Conservation (phyloP, 768 basidiomycete species). For the Phlebiopsis flavidoalba region DNA sequence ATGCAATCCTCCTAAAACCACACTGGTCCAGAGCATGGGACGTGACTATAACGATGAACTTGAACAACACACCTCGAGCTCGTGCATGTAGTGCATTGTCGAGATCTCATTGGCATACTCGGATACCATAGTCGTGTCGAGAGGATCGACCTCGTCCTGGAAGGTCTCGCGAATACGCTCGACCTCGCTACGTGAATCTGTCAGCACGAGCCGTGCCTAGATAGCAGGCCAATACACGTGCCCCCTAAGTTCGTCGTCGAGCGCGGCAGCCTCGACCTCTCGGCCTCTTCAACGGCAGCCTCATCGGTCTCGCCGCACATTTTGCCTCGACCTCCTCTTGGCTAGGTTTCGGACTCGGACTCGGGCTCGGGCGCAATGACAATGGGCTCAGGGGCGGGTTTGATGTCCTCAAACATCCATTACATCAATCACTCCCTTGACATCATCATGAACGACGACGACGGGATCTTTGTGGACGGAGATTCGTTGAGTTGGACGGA, state of each 20-base stretch:
- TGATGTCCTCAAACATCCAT: slow-evolving; percentile 55
- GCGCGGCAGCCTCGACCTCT: not conserved
- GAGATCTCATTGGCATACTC: slow-evolving; percentile 98
- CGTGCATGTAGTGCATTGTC: slow-evolving; percentile 91
- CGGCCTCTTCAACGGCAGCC: slow-evolving; percentile 27
- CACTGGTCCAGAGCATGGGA: slow-evolving; percentile 19
- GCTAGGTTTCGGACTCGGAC: not conserved
- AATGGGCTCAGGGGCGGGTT: slow-evolving; percentile 11
- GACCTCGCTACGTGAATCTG: slow-evolving; percentile 57
- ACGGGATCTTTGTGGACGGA: slow-evolving; percentile 34
- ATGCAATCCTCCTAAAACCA: slow-evolving; percentile 67
- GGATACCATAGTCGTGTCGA: slow-evolving; percentile 93
- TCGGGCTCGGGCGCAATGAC: not conserved
- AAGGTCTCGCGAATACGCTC: slow-evolving; percentile 56
- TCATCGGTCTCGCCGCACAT: slow-evolving; percentile 49
- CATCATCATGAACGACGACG: slow-evolving; percentile 34
- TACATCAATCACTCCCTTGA: slow-evolving; percentile 32
- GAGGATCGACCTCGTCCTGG: slow-evolving; percentile 68
- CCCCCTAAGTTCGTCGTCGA: slow-evolving; percentile 12
- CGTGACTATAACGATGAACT: not conserved
- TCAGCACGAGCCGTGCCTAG: slow-evolving; percentile 54
- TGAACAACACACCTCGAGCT: slow-evolving; percentile 69
- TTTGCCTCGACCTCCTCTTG: slow-evolving; percentile 56
- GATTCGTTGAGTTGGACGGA: slow-evolving; percentile 35
- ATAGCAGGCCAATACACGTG: slow-evolving; percentile 74